These are phyloP conservation scores for Penicillium antarcticum DNA, from an alignment of 495 filamentous ascomycete species.

Conservation along the genomic window DNA sequence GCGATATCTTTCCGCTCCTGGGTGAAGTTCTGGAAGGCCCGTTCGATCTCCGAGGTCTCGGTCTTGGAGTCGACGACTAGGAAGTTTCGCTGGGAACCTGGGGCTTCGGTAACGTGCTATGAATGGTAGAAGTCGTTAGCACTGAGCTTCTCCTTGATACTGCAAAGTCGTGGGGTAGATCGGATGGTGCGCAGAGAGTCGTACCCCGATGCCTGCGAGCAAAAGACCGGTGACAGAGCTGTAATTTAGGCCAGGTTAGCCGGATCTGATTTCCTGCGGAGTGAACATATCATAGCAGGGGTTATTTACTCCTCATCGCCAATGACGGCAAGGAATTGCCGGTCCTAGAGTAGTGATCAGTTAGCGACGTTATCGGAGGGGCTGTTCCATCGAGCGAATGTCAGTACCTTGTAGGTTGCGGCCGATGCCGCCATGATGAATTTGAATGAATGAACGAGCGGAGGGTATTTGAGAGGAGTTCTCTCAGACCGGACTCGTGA, in stretches of 20 bases:
- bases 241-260: constrained; percentile 29
- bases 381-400: constrained; percentile 2
- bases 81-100: constrained; percentile 93
- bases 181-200: constrained; percentile 22
- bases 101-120: constrained; percentile 72
- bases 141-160: neutral
- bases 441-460: neutral
- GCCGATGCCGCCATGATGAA: constrained; percentile 35
- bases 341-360: constrained; percentile 53
- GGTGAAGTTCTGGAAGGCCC: constrained; percentile 86
- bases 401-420: constrained; percentile 40
- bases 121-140: neutral
- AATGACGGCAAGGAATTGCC: constrained; percentile 95
- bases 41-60: constrained; percentile 81
- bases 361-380: constrained; percentile 23
- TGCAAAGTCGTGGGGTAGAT: neutral
- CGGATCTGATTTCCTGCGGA: neutral
- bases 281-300: neutral
- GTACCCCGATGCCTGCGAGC: constrained; percentile 90
- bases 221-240: constrained; percentile 94
- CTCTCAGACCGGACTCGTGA: neutral
- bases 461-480: neutral
- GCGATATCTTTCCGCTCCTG: constrained; percentile 91
- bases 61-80: constrained; percentile 94
- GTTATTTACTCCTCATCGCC: constrained; percentile 79